A percentile compares a stretch with the other conserved stretches of the same genome.
phyloP scores from a whole-genome alignment of 257 asterid genomes.

The Anisodus acutangulus region DNA sequence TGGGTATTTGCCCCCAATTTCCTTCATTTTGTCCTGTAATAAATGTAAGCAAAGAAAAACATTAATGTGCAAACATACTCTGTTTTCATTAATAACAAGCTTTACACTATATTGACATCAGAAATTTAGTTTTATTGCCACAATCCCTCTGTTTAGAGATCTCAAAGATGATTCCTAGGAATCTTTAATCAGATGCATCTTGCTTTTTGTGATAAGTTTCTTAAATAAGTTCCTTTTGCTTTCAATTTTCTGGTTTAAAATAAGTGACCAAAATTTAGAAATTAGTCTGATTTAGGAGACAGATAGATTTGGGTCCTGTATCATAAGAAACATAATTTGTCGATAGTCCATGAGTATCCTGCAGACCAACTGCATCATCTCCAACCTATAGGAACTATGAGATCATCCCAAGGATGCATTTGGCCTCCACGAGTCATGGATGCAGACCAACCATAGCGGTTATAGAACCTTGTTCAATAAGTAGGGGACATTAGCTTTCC shows the following conservation, averaged over 20 bases:
- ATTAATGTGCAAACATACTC: background rate
- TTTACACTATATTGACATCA: background rate
- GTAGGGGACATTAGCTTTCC: background rate
- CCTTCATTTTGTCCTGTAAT: background rate
- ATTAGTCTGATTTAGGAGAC: background rate
- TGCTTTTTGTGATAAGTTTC: background rate
- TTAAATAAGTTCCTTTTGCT: background rate
- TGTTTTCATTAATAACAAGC: slow-evolving; percentile 2
- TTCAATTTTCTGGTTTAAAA: background rate
- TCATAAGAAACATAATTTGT: background rate
- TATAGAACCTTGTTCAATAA: background rate
- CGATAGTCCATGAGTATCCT: background rate
- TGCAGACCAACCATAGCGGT: background rate
- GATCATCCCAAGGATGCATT: background rate
- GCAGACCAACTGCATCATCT: background rate
- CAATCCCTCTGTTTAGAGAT: background rate
- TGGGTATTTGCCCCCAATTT: background rate
- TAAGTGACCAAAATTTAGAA: background rate
- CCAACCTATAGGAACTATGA: background rate
- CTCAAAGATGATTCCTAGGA: background rate
- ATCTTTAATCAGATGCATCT: background rate
- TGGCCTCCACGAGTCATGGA: background rate
- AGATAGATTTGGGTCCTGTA: background rate
- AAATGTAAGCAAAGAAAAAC: background rate
- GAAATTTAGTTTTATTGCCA: background rate